Base-by-base conservation (phyloP, 345 rosid genomes). In the Carallia brachiata region DNA sequence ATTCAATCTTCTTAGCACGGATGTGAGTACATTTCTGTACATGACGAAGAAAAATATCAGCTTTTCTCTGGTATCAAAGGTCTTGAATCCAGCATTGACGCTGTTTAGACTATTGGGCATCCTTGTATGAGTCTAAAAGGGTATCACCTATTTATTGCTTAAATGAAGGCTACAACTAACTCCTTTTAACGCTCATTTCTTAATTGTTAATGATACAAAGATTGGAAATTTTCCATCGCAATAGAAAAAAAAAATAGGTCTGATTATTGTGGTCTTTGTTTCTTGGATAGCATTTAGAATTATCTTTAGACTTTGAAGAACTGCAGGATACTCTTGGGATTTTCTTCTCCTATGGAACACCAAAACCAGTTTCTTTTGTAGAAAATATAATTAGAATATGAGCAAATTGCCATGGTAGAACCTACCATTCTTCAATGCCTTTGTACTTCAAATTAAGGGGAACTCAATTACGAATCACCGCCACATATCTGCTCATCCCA, bases 1-100 rank as follows among this genome's bases (percentile, higher is more conserved):
- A 23, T 23, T 23, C 23, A 23, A 23, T 23, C 23, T 23, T 23
- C 23, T 23, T 23, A 23, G 23, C 23, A 23, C 23, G 23, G 23
- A 23, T 23, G 23, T 44, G 32, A 5, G 37, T 23, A 52, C 52
- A 64, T 30, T 52, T 44, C 39, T 36, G 48, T 75, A 66, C 78
- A 94, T 97, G 98, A 92, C 65, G 99, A 94, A 84, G 97, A 94
- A 81, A 55, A 91, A 50, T 94, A 92, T 87, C 96, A 83, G 75
- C 82, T 94, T 48, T 88, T 94, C 75, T 74, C 87, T 34, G 71
- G 88, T 70, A 81, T 88, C 68, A 86, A 65, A 60, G 83, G 81
- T 80, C 66, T 85, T 67, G 88, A 77, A 71, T 85, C 87, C 70
- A 79, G 74, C 80, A 68, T 94, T 67, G 99, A 94, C 85, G 97